These are phyloP conservation scores for Ammopiptanthus mongolicus DNA, from an alignment of 306 rosid species.

Conservation along the genomic window DNA sequence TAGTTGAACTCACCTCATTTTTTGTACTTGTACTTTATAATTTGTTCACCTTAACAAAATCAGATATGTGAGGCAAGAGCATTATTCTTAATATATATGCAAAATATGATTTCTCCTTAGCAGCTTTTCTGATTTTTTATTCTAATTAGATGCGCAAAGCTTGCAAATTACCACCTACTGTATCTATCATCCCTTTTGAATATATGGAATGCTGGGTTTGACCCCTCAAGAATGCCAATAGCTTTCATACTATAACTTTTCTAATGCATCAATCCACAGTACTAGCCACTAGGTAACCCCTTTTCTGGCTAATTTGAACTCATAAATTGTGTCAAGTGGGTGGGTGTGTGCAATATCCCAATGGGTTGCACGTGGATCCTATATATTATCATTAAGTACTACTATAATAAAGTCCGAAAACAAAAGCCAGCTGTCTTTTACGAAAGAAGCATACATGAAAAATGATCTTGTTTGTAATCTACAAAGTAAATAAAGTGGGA, in stretches of 20 bases:
- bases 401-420: constrained; percentile 20
- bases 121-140: not conserved
- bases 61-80: no score
- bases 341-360: constrained; percentile 24
- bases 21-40: no score
- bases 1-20: no score
- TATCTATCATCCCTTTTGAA: not conserved
- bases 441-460: constrained; percentile 34
- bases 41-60: no score
- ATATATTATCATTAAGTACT: constrained; percentile 20
- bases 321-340: constrained; percentile 38
- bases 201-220: constrained; percentile 5
- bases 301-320: constrained; percentile 28
- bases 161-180: not conserved
- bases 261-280: constrained; percentile 25
- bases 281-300: not conserved
- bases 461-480: constrained; percentile 28
- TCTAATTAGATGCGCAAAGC: not conserved
- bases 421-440: constrained; percentile 42
- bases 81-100: not conserved
- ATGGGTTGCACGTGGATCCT: constrained; percentile 56
- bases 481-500: constrained; percentile 27
- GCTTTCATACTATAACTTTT: constrained; percentile 22
- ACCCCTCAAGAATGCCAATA: constrained; percentile 4
- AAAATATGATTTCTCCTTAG: not conserved